phyloP scores from a whole-genome alignment of 2,329 filamentous ascomycete genomes.

The Colletotrichum destructivum region DNA sequence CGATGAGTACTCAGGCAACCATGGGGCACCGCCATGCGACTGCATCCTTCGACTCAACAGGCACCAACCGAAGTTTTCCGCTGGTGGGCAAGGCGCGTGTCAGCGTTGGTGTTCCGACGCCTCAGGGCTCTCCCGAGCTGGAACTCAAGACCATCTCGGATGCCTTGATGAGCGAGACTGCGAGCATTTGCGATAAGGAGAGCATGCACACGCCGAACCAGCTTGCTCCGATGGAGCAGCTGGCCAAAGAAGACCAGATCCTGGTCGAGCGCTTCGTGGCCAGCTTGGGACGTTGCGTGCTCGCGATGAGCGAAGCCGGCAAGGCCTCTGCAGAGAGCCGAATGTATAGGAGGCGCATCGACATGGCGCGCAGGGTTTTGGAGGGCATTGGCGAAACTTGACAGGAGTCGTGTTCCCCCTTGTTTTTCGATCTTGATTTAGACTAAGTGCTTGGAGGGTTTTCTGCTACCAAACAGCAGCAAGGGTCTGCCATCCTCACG shows the following conservation, averaged over 20 bases:
- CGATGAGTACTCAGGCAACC: constrained; percentile 57
- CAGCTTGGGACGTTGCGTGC: constrained; percentile 72
- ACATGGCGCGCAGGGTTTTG: constrained; percentile 80
- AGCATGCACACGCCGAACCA: constrained; percentile 48
- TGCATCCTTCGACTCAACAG: constrained; percentile 70
- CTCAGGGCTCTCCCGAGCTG: constrained; percentile 63
- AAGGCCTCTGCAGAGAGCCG: constrained; percentile 71
- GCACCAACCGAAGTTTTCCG: constrained; percentile 75
- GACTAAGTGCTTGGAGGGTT: constrained; percentile 10
- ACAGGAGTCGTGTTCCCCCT: constrained; percentile 21
- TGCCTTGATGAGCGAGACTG: constrained; percentile 64
- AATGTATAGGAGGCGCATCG: constrained; percentile 79
- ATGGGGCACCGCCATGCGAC: constrained; percentile 69
- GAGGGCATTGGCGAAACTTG: constrained; percentile 73
- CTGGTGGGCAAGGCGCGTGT: constrained; percentile 68
- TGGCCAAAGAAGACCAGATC: constrained; percentile 71
- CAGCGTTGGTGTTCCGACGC: constrained; percentile 62
- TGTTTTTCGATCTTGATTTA: constrained; percentile 31
- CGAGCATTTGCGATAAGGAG: constrained; percentile 57
- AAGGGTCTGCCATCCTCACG: constrained; percentile 5
- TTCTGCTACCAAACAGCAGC: constrained; percentile 7
- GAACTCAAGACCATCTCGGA: constrained; percentile 65
- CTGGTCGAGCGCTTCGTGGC: constrained; percentile 73
- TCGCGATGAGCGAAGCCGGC: constrained; percentile 70
- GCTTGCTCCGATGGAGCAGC: constrained; percentile 61